Evolutionary conservation across 441 rosid species (phyloP), one percentile per base, ranked within the genome.

Genomic region (Jatropha podagrica): DNA sequence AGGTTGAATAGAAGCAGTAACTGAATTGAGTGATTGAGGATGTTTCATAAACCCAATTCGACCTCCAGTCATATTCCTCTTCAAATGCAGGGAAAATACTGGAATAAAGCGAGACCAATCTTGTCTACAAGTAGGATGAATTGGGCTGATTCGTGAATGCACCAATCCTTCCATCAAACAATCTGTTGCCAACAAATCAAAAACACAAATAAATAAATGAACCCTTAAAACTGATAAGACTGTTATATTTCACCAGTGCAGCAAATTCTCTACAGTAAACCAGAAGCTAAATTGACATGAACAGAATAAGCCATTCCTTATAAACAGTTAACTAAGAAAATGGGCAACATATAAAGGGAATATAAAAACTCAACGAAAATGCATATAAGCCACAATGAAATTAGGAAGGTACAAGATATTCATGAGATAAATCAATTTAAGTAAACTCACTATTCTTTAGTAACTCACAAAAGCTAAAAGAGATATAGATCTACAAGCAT

Each of bases 131-230:
- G 71, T 71, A 79, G 78, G 69, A 64, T 60, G 83, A 80, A 83
- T 41, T 3, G 88, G 90, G 58, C 73, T 74, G 69, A 82, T 73
- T 76, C 73, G 84, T 8, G 84, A 82, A 77, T 79, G 80, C 77
- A 76, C 64, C 82, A 94, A 81, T 27, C 87, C 89, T 78, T 94
- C 97, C 97, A 93, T 90, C 61, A 81, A 84, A 78, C 42, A 69
- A 77, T 77, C 83, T 83, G 82, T 78, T 80, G 76, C 64, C 69
- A 83, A 71, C 37, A 70, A 69, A 75, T 75, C 48, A 76, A 58
- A 23, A 64, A 74, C 13, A 63, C 51, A 37, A 42, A 32, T 26
- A 64, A 77, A 46, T 40, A 26, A 38, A 52, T 55, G 27, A 44
- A 9, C 6, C 46, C 42, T 48, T 17, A 12, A 65, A 56, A 74